Conservation (phyloP, 2,329 filamentous ascomycete genomes). For the Cladobotryum mycophilum region DNA sequence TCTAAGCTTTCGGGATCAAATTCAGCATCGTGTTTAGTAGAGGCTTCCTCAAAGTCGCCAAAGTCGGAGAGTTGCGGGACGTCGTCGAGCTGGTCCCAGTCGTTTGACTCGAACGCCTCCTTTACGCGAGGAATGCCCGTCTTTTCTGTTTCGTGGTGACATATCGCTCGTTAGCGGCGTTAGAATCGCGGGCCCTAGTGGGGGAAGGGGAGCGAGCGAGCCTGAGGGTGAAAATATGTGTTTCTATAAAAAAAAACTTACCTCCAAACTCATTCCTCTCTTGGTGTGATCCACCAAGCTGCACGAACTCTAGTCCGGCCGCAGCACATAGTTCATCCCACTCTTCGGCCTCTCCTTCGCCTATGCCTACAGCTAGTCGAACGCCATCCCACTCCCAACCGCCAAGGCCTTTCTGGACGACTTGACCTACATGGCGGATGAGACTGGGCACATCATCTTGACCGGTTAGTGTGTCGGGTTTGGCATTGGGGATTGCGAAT, state of each 20-base stretch:
- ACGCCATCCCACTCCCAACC: slow-evolving; percentile 62
- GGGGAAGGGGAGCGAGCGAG: not conserved
- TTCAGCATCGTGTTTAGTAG: slow-evolving; percentile 20
- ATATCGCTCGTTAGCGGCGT: no score
- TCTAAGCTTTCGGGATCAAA: slow-evolving; percentile 40
- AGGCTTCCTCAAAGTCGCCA: slow-evolving; percentile 25
- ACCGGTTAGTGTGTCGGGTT: slow-evolving; percentile 1
- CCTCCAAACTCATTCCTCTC: slow-evolving; percentile 54
- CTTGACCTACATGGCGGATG: slow-evolving; percentile 46
- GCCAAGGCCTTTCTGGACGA: slow-evolving; percentile 51
- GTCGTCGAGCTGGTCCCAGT: slow-evolving; percentile 44
- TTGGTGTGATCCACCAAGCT: slow-evolving; percentile 35
- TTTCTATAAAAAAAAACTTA: slow-evolving; percentile 23
- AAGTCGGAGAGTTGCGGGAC: slow-evolving; percentile 24
- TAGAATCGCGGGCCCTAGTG: not conserved
- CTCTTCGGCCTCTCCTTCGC: slow-evolving; percentile 42
- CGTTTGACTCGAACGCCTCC: slow-evolving; percentile 60
- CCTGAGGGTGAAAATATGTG: not conserved
- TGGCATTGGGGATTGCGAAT: slow-evolving; percentile 22
- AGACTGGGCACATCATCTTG: slow-evolving; percentile 31
- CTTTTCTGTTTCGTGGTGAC: slow-evolving; percentile 38
- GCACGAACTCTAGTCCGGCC: slow-evolving; percentile 57
- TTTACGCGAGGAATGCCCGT: slow-evolving; percentile 51
- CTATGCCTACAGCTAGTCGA: slow-evolving; percentile 52
- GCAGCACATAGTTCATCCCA: slow-evolving; percentile 57